phyloP scores from a whole-genome alignment of 306 rosid genomes.

The Cicer pinnatifidum region DNA sequence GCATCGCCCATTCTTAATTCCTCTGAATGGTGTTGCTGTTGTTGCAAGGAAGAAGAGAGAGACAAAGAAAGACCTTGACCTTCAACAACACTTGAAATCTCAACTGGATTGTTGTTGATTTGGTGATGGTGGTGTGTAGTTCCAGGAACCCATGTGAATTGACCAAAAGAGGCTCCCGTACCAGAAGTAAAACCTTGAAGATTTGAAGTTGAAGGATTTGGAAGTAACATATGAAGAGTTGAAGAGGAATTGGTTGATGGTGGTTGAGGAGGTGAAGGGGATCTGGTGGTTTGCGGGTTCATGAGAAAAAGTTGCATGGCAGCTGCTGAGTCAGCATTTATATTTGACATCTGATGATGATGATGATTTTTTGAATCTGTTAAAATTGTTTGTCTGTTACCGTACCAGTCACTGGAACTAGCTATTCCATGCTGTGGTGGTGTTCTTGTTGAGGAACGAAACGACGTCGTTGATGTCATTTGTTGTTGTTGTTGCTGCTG shows the following conservation, averaged over 20 bases:
- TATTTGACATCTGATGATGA: constrained; percentile 63
- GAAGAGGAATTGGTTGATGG: constrained; percentile 37
- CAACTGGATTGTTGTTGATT: constrained; percentile 12
- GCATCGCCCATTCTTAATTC: constrained; percentile 63
- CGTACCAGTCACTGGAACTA: constrained; percentile 68
- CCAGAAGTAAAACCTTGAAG: constrained; percentile 45
- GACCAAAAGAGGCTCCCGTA: constrained; percentile 63
- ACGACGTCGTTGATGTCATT: constrained; percentile 45
- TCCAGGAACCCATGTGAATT: constrained; percentile 61
- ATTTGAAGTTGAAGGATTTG: constrained; percentile 53
- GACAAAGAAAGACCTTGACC: constrained; percentile 76
- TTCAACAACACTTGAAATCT: constrained; percentile 58
- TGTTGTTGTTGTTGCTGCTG: constrained; percentile 46
- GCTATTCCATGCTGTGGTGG: constrained; percentile 42
- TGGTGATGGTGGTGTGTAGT: constrained; percentile 33
- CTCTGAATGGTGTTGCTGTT: constrained; percentile 68
- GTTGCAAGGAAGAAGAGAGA: constrained; percentile 63
- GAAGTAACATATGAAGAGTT: constrained; percentile 77
- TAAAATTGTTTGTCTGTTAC: constrained; percentile 61
- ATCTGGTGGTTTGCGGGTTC: constrained; percentile 82
- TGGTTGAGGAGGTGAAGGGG: constrained; percentile 76
- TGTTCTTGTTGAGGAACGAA: constrained; percentile 45
- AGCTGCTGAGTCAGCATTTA: constrained; percentile 87
- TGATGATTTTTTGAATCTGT: constrained; percentile 51
- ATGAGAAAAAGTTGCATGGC: constrained; percentile 98